These are phyloP conservation scores for Colletotrichum cereale DNA, from an alignment of 2,329 filamentous ascomycete species.

Conservation along the genomic window DNA sequence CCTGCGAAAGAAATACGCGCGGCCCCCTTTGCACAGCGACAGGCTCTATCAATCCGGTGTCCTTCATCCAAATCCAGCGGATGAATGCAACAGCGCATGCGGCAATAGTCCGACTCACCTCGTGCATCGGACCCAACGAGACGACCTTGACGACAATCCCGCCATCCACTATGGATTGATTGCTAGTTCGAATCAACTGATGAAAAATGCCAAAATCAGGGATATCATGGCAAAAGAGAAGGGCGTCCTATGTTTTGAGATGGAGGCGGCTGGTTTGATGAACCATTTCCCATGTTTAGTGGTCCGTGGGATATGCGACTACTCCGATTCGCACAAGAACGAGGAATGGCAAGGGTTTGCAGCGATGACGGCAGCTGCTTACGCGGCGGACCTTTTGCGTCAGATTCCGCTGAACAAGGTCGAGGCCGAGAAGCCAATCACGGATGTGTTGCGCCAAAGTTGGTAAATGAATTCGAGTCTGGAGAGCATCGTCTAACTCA, in stretches of 20 bases:
- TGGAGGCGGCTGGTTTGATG: too few species aligned
- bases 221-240: slow-evolving; percentile 34
- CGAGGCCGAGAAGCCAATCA: slow-evolving; percentile 10
- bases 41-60: slow-evolving; percentile 25
- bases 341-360: slow-evolving; percentile 49
- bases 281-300: slow-evolving; percentile 48
- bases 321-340: slow-evolving; percentile 51
- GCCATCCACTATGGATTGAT: slow-evolving; percentile 35
- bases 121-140: slow-evolving; percentile 9
- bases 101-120: slow-evolving; percentile 8
- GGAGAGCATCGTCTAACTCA: neutral
- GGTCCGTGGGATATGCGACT: slow-evolving; percentile 53
- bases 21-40: slow-evolving; percentile 29
- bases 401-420: slow-evolving; percentile 39
- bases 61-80: slow-evolving; percentile 11
- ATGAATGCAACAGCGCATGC: slow-evolving; percentile 23
- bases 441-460: too few species aligned
- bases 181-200: slow-evolving; percentile 39
- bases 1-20: slow-evolving; percentile 31
- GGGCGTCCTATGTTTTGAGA: slow-evolving; percentile 49
- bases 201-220: slow-evolving; percentile 41
- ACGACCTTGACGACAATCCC: slow-evolving; percentile 8
- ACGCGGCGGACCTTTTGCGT: slow-evolving; percentile 46
- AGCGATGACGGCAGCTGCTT: slow-evolving; percentile 48
- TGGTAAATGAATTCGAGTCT: too few species aligned